Conservation (phyloP, 75 land plant species). For the Cunninghamia lanceolata region DNA sequence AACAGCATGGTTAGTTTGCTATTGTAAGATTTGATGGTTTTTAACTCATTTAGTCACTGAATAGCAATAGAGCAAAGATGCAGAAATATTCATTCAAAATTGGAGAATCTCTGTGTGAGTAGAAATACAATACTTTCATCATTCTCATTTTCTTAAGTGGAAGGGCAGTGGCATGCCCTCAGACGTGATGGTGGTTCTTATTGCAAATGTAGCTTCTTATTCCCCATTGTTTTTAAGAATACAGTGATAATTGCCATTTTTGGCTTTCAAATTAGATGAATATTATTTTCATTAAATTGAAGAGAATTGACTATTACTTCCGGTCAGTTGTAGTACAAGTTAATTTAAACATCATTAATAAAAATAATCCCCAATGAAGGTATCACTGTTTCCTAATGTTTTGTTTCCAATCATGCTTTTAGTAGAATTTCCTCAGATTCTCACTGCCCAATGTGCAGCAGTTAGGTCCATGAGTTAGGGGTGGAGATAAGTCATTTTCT, state of each 20-base stretch:
- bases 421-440: too few species aligned
- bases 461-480: not conserved
- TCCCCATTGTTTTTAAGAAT: too few species aligned
- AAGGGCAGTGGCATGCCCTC: not conserved
- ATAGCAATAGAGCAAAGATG: not conserved
- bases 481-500: not conserved
- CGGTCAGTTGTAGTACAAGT: not conserved
- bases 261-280: not conserved
- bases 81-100: not conserved
- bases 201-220: not conserved
- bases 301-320: not conserved
- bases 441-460: not conserved
- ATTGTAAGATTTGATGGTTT: not conserved
- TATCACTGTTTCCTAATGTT: not conserved
- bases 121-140: not conserved
- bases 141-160: not conserved
- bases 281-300: not conserved
- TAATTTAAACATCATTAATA: not conserved
- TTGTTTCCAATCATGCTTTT: not conserved
- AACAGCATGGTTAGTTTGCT: not conserved
- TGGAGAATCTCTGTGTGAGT: not conserved
- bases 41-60: not conserved
- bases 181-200: not conserved
- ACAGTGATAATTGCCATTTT: not conserved
- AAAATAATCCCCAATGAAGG: not conserved